A percentile compares a stretch with the other conserved stretches of the same genome.
These are phyloP conservation scores for Annona squamosa DNA, from an alignment of 164 flowering plant genomes.

Conservation along the genomic window DNA sequence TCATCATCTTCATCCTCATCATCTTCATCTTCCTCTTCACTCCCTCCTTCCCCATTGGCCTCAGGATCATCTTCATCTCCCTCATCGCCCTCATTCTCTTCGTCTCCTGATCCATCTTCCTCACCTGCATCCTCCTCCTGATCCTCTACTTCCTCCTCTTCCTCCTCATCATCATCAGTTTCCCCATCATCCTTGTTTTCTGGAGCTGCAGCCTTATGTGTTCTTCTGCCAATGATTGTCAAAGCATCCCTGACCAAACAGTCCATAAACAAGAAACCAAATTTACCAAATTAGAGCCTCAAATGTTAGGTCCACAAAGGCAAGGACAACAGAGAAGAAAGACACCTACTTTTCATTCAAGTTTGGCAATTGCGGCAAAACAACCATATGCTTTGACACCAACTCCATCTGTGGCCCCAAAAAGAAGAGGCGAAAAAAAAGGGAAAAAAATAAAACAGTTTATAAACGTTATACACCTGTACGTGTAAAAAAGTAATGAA, in stretches of 20 bases:
- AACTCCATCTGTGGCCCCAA: not conserved
- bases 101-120: slow-evolving; percentile 43
- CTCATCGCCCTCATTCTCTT: slow-evolving; percentile 19
- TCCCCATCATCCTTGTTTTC: slow-evolving; percentile 54
- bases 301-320: not conserved
- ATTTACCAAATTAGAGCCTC: not conserved
- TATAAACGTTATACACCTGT: not conserved
- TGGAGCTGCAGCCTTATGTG: slow-evolving; percentile 21
- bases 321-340: not conserved
- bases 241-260: not conserved
- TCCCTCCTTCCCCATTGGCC: slow-evolving; percentile 44
- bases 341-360: not conserved
- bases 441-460: not conserved
- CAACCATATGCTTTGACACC: not conserved
- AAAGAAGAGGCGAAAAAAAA: not conserved
- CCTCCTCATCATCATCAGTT: slow-evolving; percentile 59
- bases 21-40: slow-evolving; percentile 30
- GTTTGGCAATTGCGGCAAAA: not conserved
- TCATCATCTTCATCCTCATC: slow-evolving; percentile 24
- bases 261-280: not conserved
- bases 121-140: slow-evolving; percentile 35
- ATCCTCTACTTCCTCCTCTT: slow-evolving; percentile 36
- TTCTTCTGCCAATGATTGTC: not conserved
- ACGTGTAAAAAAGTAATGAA: not conserved
- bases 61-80: slow-evolving; percentile 39